phyloP scores from a whole-genome alignment of 176 grass and related monocot species.

The Oropetium thomaeum region DNA sequence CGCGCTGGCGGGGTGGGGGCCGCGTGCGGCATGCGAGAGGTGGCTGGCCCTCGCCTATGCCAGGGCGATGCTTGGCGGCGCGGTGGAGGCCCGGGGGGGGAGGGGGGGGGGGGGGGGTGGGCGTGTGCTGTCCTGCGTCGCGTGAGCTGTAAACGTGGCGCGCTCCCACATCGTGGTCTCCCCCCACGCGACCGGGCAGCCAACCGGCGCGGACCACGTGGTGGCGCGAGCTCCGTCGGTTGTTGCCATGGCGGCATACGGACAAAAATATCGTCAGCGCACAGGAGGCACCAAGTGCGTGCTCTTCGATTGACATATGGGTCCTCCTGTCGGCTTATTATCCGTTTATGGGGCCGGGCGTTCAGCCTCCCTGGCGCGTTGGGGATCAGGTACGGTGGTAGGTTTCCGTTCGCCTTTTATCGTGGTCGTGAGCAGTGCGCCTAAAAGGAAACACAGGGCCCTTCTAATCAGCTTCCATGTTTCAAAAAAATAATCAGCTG shows the following conservation, averaged over 20 bases:
- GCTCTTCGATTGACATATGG: neutral
- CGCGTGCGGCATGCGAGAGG: too few species aligned
- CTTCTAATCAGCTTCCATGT: too few species aligned
- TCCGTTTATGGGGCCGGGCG: neutral
- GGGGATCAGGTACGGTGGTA: neutral
- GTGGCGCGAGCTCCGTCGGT: conserved; percentile 27
- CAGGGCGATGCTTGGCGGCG: too few species aligned
- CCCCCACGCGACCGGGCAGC: neutral
- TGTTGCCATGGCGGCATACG: conserved; percentile 23
- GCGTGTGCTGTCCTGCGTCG: conserved; percentile 3
- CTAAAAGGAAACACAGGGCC: neutral
- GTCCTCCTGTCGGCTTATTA: neutral
- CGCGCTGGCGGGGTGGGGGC: too few species aligned
- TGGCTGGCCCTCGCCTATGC: too few species aligned
- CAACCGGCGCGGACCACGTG: conserved; percentile 20
- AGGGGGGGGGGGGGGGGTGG: too few species aligned
- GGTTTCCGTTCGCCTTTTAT: neutral
- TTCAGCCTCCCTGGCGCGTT: neutral
- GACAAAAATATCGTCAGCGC: conserved; percentile 43
- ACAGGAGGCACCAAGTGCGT: neutral
- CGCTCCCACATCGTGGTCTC: neutral
- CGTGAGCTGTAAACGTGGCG: conserved; percentile 34
- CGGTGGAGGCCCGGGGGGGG: neutral
- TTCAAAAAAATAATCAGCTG: neutral
- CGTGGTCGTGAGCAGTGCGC: neutral